Conservation (phyloP, 768 basidiomycete species). For the Suillus luteus region DNA sequence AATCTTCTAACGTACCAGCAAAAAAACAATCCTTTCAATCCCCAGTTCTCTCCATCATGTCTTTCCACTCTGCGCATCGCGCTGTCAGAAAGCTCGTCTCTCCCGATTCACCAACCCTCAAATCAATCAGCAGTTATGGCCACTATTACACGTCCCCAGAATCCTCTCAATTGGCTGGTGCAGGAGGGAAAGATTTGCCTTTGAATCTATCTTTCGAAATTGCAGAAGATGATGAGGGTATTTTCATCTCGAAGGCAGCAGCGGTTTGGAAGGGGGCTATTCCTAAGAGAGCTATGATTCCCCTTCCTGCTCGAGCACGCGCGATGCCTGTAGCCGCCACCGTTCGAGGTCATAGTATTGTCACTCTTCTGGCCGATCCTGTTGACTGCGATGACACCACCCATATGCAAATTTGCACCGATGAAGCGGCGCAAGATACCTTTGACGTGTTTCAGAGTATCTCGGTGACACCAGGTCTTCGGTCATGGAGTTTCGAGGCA, state of each 20-base stretch:
- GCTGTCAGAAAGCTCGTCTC: conserved; percentile 3
- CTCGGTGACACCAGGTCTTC: conserved; percentile 26
- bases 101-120: not conserved
- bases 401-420: conserved; percentile 5
- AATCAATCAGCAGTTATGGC: not conserved
- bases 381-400: not conserved
- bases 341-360: not conserved
- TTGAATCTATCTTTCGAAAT: conserved; percentile 7
- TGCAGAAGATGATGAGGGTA: conserved; percentile 8
- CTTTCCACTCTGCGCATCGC: not conserved
- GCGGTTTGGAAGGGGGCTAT: conserved; percentile 7
- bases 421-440: conserved; percentile 2
- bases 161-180: too few species aligned
- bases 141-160: conserved; percentile 9
- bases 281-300: conserved; percentile 6
- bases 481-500: conserved; percentile 33
- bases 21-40: not conserved
- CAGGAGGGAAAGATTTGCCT: not conserved
- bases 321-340: not conserved
- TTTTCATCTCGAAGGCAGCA: conserved; percentile 6
- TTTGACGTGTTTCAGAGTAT: conserved; percentile 27
- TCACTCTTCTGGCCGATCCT: not conserved
- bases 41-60: not conserved
- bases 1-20: not conserved
- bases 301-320: conserved; percentile 5